phyloP scores from a whole-genome alignment of 73 alveolate species.

The Loxodes magnus region DNA sequence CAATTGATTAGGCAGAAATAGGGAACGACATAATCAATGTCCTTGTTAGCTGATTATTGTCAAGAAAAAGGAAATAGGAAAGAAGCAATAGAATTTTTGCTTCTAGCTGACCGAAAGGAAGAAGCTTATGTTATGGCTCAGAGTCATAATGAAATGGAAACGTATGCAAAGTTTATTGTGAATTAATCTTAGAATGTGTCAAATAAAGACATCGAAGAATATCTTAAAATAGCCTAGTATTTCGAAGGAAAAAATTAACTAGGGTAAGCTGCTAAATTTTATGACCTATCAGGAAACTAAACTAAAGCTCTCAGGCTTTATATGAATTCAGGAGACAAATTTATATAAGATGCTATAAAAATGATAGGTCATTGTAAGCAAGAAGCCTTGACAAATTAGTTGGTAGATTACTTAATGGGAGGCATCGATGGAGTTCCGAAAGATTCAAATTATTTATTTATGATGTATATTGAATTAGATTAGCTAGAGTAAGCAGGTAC shows the following conservation, averaged over 20 bases:
- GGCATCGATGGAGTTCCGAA: slow-evolving; percentile 86
- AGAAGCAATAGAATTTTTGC: slow-evolving; percentile 89
- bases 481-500: slow-evolving; percentile 48
- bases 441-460: slow-evolving; percentile 81
- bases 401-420: slow-evolving; percentile 87
- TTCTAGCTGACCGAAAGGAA: slow-evolving; percentile 88
- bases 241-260: slow-evolving; percentile 80
- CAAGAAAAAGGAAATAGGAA: slow-evolving; percentile 81
- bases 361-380: slow-evolving; percentile 87
- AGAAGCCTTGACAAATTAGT: slow-evolving; percentile 79
- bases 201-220: slow-evolving; percentile 84
- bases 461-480: slow-evolving; percentile 43
- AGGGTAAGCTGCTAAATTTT: slow-evolving; percentile 93
- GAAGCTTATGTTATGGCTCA: slow-evolving; percentile 93
- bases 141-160: slow-evolving; percentile 87
- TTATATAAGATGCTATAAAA: slow-evolving; percentile 86
- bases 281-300: slow-evolving; percentile 85
- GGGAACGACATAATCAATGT: slow-evolving; percentile 78
- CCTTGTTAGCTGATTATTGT: slow-evolving; percentile 85
- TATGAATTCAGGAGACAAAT: slow-evolving; percentile 82
- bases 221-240: slow-evolving; percentile 79
- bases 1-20: slow-evolving; percentile 74
- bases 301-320: slow-evolving; percentile 83
- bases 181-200: too few relatives aligned
- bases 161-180: slow-evolving; percentile 77